A percentile compares a stretch with the other conserved stretches of the same genome.
Evolutionary conservation across 176 grass and related monocot genomes (phyloP).

Genomic region (Ensete ventricosum): DNA sequence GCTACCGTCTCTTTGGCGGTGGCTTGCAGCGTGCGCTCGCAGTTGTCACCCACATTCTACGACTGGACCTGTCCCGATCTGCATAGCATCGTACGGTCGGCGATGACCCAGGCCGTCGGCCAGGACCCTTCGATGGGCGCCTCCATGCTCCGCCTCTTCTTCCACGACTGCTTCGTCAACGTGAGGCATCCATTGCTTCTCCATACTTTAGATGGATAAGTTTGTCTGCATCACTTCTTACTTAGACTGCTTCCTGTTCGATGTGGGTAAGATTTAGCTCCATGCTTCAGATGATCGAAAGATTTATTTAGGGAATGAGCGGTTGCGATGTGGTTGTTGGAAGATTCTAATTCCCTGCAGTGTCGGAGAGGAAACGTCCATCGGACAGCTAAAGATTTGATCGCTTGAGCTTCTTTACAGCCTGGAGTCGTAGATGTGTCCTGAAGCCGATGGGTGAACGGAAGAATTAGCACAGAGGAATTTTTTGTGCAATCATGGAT

Average conservation of each 20-base stretch:
- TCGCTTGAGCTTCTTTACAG: neutral
- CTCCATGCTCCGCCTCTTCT: slow-evolving; percentile 69
- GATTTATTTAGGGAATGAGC: no score
- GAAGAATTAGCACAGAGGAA: no score
- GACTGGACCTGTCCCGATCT: neutral
- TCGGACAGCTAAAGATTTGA: no score
- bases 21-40: neutral
- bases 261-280: no score
- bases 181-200: slow-evolving; percentile 11
- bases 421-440: neutral
- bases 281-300: no score
- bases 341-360: no score
- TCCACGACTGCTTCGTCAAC: slow-evolving; percentile 82
- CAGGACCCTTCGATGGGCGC: slow-evolving; percentile 36
- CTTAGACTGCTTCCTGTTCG: neutral
- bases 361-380: no score
- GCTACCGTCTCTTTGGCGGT: neutral
- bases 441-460: no score
- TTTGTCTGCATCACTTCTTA: neutral
- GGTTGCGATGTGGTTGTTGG: no score
- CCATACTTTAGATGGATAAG: neutral
- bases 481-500: no score
- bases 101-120: slow-evolving; percentile 4
- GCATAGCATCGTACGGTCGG: neutral
- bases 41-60: neutral